Conservation (phyloP, 2,329 filamentous ascomycete genomes). For the Phyllosticta capitalensis region DNA sequence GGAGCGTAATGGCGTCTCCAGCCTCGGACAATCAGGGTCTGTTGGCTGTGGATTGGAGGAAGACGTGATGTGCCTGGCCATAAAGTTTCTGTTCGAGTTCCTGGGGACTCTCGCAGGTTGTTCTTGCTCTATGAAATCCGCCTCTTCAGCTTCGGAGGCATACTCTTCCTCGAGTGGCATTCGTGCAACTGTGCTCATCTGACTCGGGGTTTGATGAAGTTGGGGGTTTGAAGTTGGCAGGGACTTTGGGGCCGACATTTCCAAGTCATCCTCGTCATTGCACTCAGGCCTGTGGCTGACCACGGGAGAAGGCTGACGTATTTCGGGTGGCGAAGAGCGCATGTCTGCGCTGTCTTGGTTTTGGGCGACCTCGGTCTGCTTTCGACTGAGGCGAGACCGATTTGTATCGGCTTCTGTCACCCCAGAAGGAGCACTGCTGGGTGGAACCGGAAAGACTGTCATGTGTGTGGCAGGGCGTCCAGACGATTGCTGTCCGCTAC, state of each 20-base stretch:
- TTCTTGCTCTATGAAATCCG: background rate
- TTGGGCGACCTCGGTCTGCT: background rate
- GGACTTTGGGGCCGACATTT: background rate
- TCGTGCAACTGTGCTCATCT: background rate
- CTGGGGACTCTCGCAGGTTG: background rate
- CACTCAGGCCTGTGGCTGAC: background rate
- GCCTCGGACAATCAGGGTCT: background rate
- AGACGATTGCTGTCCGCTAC: too few relatives aligned
- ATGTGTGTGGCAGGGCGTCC: too few relatives aligned
- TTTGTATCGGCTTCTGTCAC: background rate
- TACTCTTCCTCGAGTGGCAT: background rate
- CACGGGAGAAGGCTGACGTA: background rate
- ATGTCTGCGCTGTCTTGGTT: background rate
- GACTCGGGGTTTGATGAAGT: background rate
- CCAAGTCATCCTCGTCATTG: background rate
- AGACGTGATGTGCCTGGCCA: background rate
- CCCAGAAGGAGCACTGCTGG: background rate
- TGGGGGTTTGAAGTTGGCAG: background rate
- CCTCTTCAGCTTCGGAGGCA: background rate
- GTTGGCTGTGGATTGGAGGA: background rate
- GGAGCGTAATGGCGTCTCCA: background rate
- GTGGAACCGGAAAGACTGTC: background rate
- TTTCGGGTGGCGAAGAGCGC: background rate
- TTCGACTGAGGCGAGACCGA: background rate
- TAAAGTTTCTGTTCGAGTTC: background rate